These are phyloP conservation scores for Calonectria crousiana DNA, from an alignment of 2,329 filamentous ascomycete species.

Conservation along the genomic window DNA sequence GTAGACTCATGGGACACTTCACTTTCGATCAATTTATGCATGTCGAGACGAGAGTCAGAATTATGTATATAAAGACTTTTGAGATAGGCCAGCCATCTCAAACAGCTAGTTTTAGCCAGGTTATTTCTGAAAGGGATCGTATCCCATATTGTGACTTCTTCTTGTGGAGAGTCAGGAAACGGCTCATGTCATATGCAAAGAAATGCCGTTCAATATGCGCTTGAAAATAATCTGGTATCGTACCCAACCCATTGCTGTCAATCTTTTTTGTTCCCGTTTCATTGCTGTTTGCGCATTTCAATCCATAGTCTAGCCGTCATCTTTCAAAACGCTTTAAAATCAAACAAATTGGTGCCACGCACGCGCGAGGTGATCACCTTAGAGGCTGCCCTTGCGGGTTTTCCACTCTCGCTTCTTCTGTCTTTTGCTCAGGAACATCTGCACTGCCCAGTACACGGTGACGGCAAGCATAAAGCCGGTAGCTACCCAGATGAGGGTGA, in stretches of 20 bases:
- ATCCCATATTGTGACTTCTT: neutral
- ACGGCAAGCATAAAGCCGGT: conserved; percentile 58
- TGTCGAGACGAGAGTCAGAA: neutral
- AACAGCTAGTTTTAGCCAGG: neutral
- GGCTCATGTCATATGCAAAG: neutral
- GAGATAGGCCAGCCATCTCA: conserved; percentile 18
- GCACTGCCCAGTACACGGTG: conserved; percentile 55
- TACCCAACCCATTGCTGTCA: neutral
- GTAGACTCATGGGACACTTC: neutral
- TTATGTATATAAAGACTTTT: conserved; percentile 2
- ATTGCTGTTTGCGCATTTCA: conserved; percentile 11
- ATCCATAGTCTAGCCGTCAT: conserved; percentile 2
- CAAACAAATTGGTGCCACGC: neutral
- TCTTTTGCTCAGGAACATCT: conserved; percentile 47
- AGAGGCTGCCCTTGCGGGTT: conserved; percentile 39
- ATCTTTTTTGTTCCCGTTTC: neutral
- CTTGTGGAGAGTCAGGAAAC: neutral
- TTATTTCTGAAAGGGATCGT: neutral
- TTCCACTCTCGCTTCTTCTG: conserved; percentile 43
- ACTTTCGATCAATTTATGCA: neutral
- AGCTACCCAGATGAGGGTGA: conserved; percentile 60
- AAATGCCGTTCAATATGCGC: neutral
- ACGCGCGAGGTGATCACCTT: neutral
- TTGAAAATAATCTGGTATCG: conserved; percentile 16
- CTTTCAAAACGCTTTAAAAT: neutral